Conservation (phyloP, 495 filamentous ascomycete species). For the Penicillium cataractarum region DNA sequence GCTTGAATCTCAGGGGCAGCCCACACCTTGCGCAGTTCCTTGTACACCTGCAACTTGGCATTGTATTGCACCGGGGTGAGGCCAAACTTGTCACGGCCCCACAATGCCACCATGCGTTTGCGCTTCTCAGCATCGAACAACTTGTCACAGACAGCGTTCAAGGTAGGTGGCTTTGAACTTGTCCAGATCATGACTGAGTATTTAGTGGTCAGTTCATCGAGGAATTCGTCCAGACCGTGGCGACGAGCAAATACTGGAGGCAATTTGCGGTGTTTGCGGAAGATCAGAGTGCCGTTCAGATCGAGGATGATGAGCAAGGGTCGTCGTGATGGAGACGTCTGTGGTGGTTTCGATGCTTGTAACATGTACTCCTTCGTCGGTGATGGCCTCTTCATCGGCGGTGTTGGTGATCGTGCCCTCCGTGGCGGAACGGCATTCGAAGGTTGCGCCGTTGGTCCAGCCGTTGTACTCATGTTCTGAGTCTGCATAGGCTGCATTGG, state of each 20-base stretch:
- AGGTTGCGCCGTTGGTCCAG: background rate
- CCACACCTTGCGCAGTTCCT: slow-evolving; percentile 78
- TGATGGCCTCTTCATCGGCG: slow-evolving; percentile 27
- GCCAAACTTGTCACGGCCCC: slow-evolving; percentile 79
- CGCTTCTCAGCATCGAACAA: slow-evolving; percentile 51
- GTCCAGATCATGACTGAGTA: slow-evolving; percentile 91
- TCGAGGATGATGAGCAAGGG: slow-evolving; percentile 82
- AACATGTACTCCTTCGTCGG: slow-evolving; percentile 49
- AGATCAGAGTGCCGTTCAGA: slow-evolving; percentile 87
- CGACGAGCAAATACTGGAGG: slow-evolving; percentile 62
- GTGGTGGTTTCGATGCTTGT: slow-evolving; percentile 40
- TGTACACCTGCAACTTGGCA: slow-evolving; percentile 83
- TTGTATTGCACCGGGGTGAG: slow-evolving; percentile 65
- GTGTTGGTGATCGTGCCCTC: slow-evolving; percentile 21
- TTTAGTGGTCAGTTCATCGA: slow-evolving; percentile 64
- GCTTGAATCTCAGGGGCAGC: slow-evolving; percentile 51
- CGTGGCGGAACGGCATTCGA: background rate
- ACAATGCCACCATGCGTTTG: slow-evolving; percentile 63
- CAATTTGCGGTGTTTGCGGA: slow-evolving; percentile 57
- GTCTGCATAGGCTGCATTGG: slow-evolving; percentile 12
- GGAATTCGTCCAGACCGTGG: slow-evolving; percentile 64
- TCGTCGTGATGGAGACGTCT: slow-evolving; percentile 32
- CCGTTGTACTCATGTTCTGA: slow-evolving; percentile 27
- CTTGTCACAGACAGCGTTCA: slow-evolving; percentile 56
- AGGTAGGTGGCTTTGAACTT: slow-evolving; percentile 73